These are phyloP conservation scores for Arabidopsis arenosa DNA, from an alignment of 345 rosid species.

Conservation along the genomic window DNA sequence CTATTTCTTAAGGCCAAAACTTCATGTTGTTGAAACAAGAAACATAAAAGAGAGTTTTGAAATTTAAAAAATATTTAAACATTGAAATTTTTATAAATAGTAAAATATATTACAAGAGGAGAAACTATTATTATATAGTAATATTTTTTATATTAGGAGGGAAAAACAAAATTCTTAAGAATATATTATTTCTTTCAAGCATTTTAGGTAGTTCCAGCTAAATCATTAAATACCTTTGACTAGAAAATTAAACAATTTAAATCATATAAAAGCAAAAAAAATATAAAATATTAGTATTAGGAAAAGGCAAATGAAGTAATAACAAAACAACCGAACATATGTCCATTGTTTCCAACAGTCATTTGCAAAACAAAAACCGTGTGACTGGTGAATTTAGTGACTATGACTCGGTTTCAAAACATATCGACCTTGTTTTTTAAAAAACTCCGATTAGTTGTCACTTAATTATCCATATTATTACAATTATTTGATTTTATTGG, in stretches of 20 bases:
- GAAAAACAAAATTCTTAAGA: neutral
- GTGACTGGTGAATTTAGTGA: neutral
- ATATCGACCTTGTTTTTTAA: conserved; percentile 1
- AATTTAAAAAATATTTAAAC: too few species aligned
- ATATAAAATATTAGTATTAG: neutral
- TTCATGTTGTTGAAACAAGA: too few species aligned
- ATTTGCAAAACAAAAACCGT: conserved; percentile 45
- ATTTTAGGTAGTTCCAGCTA: neutral
- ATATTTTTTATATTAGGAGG: conserved; percentile 18
- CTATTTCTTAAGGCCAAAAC: neutral
- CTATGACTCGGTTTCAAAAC: conserved; percentile 19
- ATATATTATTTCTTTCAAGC: neutral
- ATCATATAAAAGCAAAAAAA: neutral
- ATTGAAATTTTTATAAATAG: neutral
- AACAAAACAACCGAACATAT: conserved; percentile 25
- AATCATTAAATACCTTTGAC: neutral
- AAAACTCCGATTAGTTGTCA: neutral
- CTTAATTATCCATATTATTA: too few species aligned
- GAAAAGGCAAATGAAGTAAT: neutral
- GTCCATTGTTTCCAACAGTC: neutral
- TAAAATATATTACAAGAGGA: neutral
- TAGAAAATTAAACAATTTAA: neutral
- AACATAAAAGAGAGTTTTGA: neutral
- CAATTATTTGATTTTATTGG: conserved; percentile 33
- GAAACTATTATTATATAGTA: neutral